Evolutionary conservation across 192 early-diverging fungal genomes (phyloP), one percentile per base, ranked within the genome.

Genomic region (Coemansia erecta): DNA sequence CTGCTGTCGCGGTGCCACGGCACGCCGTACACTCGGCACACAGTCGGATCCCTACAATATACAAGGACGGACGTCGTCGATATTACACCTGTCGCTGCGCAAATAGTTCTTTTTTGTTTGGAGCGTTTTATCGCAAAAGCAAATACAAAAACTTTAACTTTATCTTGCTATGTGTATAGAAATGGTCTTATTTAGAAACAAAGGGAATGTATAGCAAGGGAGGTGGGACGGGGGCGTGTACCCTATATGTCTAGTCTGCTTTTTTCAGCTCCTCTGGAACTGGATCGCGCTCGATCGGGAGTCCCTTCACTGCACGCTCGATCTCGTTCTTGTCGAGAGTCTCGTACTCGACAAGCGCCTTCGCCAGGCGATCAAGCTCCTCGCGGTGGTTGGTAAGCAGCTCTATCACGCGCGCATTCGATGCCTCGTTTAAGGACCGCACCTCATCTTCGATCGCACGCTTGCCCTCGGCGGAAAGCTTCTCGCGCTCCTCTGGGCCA

Each of bases 271-370:
- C 47, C 1, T 49, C 23, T 18, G 59, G 35, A 17, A 67, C 66
- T 24, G 56, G 54, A 28, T 66, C 60, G 37, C 76, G 76, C 63
- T 79, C 70, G 31, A 79, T 79, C 12, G 77, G 77, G 6, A 80
- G 68, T 3, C 77, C 77, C 72, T 80, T 74, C 64, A 80, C 61
- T 5, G 65, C 77, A 37, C 67, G 68, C 64, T 87, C 80, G 39
- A 99, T 90, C 75, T 99, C 94, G 42, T 98, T 85, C 49, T 84
- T 84, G 42, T 87, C 84, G 24, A 99, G 80, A 5, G 97, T 99
- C 78, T 99, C 97, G 66, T 92, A 88, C 62, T 95, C 92, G 10
- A 99, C 83, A 51, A 99, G 82, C n/a, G 95, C 94, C 57, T 86
- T 78, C 19, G 95, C 95, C 39, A 99, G 72, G 19, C 89, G 84